Evolutionary conservation across 2,329 filamentous ascomycete species (phyloP).

Genomic region (Emmonsia crescens): DNA sequence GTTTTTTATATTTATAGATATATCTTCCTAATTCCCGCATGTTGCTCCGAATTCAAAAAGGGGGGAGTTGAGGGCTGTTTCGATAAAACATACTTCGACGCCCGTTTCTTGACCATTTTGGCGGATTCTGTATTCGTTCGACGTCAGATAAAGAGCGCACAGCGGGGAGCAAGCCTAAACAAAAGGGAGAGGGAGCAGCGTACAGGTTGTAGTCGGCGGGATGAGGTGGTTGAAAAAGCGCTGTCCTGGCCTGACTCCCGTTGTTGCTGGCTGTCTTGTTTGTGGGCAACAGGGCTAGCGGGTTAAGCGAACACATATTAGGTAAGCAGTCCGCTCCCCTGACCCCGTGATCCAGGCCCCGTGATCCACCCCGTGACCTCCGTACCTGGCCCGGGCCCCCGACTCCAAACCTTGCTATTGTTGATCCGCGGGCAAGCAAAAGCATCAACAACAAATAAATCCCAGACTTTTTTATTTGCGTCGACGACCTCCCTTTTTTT

Average conservation of each 20-base stretch:
- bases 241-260: slow-evolving; percentile 1
- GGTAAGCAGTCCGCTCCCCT: not conserved
- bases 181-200: not conserved
- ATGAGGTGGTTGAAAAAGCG: slow-evolving; percentile 1
- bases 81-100: slow-evolving; percentile 52
- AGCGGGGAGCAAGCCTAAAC: not conserved
- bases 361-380: not conserved
- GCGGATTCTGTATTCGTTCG: slow-evolving; percentile 24
- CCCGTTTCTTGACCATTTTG: slow-evolving; percentile 67
- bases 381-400: not conserved
- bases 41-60: not conserved
- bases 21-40: not conserved
- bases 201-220: slow-evolving; percentile 5
- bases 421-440: too few relatives aligned
- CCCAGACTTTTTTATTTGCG: too few relatives aligned
- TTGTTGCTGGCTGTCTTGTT: not conserved
- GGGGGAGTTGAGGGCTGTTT: slow-evolving; percentile 11
- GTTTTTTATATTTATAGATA: not conserved
- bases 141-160: slow-evolving; percentile 2
- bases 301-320: not conserved
- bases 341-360: not conserved
- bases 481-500: not conserved
- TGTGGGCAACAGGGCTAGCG: slow-evolving; percentile 7
- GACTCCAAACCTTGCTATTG: not conserved
- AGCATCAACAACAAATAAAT: not conserved